Evolutionary conservation across 352 stramenopile species (phyloP), one percentile per base, ranked within the genome.

Genomic region (Pythium phragmiticola): DNA sequence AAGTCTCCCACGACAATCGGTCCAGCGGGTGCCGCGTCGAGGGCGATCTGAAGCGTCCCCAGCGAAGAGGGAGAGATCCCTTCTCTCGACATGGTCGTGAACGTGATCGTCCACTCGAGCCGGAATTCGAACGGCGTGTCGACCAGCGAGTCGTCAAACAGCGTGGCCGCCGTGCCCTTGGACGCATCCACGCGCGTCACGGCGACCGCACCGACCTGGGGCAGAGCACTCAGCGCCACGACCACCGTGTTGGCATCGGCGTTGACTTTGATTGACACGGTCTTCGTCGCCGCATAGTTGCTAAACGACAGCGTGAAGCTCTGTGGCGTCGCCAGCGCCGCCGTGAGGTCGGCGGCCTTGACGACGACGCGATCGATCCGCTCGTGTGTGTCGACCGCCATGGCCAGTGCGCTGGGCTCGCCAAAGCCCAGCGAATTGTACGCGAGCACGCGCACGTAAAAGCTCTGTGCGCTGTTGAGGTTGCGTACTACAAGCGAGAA

Each of bases 391-490:
- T 86, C 74, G 2, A 80, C 65, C 5, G 82, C 72, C 8, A 48
- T 59, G 0, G 84, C 83, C 8, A 78, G 55, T 17, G 63, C 66
- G 17, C 60, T 69, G 3, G 83, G 77, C 17, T 82, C 66, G 3
- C 87, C 87, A 33, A 93, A 93, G 0, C 87, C 88, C 3, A 80
- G 70, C 12, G 68, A 70, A 58, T 97, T 98, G 59, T 90, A 89
- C 7, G 89, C 87, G 3, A 95, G 66, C 21, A 97, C 77, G 16
- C 89, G 85, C 21, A 95, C 82, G 56, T 85, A 94, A 45, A 96
- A 94, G 17, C 74, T 60, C 23, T 74, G 73, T 3, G 72, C 76
- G 1, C 59, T 46, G 30, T 80, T 76, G 3, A 95, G 60, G 2
- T 70, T 68, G 0, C 60, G 65, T n/a, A 96, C 80, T 1, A 66